Percentiles rank a stretch among this genome's conserved stretches.
Conservation (phyloP, 1,139 yeast genomes). For the Pichia sp. region DNA sequence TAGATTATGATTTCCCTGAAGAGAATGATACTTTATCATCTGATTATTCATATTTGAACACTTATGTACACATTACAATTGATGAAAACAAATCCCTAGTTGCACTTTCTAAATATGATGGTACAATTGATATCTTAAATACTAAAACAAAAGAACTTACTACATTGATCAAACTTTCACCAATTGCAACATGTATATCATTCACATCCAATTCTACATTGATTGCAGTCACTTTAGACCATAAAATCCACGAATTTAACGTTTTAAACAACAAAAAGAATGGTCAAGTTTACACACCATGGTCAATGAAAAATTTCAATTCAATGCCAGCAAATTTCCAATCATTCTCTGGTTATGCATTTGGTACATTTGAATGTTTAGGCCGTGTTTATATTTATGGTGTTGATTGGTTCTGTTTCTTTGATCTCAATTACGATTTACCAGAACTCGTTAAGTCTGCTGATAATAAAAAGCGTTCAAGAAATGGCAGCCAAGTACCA, state of each 20-base stretch:
- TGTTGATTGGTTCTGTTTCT: constrained; percentile 75
- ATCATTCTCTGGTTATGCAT: constrained; percentile 63
- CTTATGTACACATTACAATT: constrained; percentile 51
- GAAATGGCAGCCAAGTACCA: constrained; percentile 58
- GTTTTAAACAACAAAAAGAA: constrained; percentile 24
- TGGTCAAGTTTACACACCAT: constrained; percentile 44
- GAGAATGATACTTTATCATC: constrained; percentile 30
- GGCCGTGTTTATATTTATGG: constrained; percentile 80
- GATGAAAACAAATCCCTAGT: constrained; percentile 44
- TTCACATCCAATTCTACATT: constrained; percentile 50
- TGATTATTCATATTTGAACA: constrained; percentile 30
- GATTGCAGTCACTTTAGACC: constrained; percentile 70
- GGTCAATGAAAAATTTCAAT: constrained; percentile 82
- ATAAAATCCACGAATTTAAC: constrained; percentile 68
- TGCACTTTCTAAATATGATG: constrained; percentile 62
- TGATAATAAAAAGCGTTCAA: constrained; percentile 50
- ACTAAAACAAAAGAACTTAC: constrained; percentile 23
- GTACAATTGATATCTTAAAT: constrained; percentile 59
- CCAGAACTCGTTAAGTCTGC: constrained; percentile 4
- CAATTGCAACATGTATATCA: constrained; percentile 61
- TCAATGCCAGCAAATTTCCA: constrained; percentile 66
- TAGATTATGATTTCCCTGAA: constrained; percentile 36
- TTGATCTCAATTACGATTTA: constrained; percentile 53
- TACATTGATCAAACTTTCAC: constrained; percentile 36
- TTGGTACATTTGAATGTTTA: constrained; percentile 55